A percentile compares a stretch with the other conserved stretches of the same genome.
Conservation (phyloP, 495 filamentous ascomycete genomes). For the Lasiosphaeria hispida region DNA sequence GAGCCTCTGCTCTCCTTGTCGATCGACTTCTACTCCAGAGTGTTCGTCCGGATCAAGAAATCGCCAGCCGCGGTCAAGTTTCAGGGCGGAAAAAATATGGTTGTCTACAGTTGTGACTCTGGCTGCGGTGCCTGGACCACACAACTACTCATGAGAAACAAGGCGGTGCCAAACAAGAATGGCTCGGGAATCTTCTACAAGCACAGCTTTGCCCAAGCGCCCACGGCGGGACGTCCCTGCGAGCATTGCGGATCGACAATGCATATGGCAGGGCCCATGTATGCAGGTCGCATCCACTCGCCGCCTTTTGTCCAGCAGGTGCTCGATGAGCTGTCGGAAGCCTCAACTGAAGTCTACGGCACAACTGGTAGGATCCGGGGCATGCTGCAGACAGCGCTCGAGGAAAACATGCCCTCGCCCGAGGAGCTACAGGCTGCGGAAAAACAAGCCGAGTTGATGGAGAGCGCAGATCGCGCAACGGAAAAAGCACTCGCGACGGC, state of each 20-base stretch:
- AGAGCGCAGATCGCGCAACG: conserved; percentile 14
- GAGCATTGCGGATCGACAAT: conserved; percentile 83
- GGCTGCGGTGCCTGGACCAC: conserved; percentile 87
- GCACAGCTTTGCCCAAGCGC: conserved; percentile 66
- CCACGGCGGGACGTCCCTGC: conserved; percentile 60
- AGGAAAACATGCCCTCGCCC: conserved; percentile 56
- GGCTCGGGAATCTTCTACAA: conserved; percentile 69
- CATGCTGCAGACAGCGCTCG: conserved; percentile 83
- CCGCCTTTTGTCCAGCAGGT: conserved; percentile 73
- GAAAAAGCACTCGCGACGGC: conserved; percentile 27
- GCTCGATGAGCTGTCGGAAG: conserved; percentile 61
- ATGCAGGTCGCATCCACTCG: conserved; percentile 85
- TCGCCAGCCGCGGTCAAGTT: conserved; percentile 85
- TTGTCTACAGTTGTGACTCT: conserved; percentile 84
- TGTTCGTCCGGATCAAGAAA: conserved; percentile 80
- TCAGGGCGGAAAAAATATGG: conserved; percentile 82
- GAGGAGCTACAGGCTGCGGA: conserved; percentile 25
- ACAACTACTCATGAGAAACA: conserved; percentile 69
- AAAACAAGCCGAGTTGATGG: conserved; percentile 1
- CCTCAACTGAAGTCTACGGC: conserved; percentile 63
- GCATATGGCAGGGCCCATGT: conserved; percentile 91
- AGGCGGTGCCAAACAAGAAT: conserved; percentile 61
- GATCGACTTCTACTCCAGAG: conserved; percentile 90
- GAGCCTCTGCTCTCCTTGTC: conserved; percentile 90
- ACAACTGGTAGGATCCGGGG: conserved; percentile 81